A percentile compares a stretch with the other conserved stretches of the same genome.
phyloP scores from a whole-genome alignment of 495 filamentous ascomycete genomes.

The Patellaria atrata region DNA sequence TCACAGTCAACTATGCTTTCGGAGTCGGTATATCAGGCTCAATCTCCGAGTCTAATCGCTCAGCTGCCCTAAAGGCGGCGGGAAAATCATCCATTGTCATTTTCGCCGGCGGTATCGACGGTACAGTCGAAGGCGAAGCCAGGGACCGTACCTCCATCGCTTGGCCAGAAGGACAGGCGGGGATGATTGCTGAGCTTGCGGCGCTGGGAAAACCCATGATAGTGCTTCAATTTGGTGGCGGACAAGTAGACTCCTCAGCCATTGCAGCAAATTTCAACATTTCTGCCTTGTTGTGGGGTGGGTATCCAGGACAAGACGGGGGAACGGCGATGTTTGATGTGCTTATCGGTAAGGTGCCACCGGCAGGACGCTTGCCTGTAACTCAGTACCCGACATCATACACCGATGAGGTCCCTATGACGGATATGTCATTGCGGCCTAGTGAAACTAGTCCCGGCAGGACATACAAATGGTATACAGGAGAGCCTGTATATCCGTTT shows the following conservation, averaged over 20 bases:
- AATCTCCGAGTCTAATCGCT: conserved; percentile 24
- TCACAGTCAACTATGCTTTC: conserved; percentile 36
- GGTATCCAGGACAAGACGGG: conserved; percentile 47
- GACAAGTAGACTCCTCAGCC: conserved; percentile 24
- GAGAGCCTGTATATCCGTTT: conserved; percentile 38
- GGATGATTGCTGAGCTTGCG: conserved; percentile 38
- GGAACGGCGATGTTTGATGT: conserved; percentile 41
- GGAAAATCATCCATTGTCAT: conserved; percentile 40
- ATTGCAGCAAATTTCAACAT: conserved; percentile 32
- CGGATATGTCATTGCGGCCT: conserved; percentile 43
- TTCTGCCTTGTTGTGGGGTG: conserved; percentile 41
- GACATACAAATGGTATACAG: conserved; percentile 50
- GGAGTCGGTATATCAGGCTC: conserved; percentile 31
- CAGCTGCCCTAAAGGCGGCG: conserved; percentile 31
- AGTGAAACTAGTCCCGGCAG: conserved; percentile 30
- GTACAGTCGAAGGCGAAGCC: conserved; percentile 39
- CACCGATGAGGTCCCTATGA: conserved; percentile 37
- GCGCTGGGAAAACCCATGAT: conserved; percentile 38
- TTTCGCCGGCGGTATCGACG: conserved; percentile 45
- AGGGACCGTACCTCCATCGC: conserved; percentile 40
- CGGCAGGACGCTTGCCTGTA: conserved; percentile 41
- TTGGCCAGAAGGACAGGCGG: conserved; percentile 44
- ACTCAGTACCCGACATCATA: conserved; percentile 47
- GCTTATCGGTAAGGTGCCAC: conserved; percentile 37
- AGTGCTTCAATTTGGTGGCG: conserved; percentile 41